phyloP scores from a whole-genome alignment of 1,284 basidiomycete genomes.

The Cutaneotrichosporon sp. region DNA sequence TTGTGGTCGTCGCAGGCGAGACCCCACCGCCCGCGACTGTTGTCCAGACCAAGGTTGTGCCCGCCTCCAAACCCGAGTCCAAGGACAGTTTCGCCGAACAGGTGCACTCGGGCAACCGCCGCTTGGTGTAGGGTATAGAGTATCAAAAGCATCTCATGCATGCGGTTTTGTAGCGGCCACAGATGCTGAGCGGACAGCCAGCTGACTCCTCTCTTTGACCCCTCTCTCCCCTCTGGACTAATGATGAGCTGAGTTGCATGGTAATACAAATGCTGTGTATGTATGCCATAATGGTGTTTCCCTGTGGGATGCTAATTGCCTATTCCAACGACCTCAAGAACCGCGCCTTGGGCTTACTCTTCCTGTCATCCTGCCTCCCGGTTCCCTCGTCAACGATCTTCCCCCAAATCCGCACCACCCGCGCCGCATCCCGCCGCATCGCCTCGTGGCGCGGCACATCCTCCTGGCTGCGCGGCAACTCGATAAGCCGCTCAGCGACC shows the following conservation, averaged over 20 bases:
- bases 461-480: not conserved
- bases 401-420: not conserved
- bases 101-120: conserved; percentile 8
- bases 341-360: not conserved
- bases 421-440: not conserved
- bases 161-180: not conserved
- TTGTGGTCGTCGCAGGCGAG: not conserved
- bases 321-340: not conserved
- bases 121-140: conserved; percentile 10
- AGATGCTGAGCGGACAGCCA: too few species aligned
- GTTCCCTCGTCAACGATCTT: not conserved
- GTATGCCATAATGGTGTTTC: too few species aligned
- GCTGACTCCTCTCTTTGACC: too few species aligned
- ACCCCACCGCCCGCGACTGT: not conserved
- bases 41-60: not conserved
- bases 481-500: conserved; percentile 4
- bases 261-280: too few species aligned
- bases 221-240: too few species aligned
- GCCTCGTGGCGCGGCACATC: not conserved
- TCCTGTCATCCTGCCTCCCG: not conserved
- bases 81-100: conserved; percentile 3
- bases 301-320: not conserved
- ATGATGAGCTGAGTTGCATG: too few species aligned
- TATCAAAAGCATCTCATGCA: not conserved
- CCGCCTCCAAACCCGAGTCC: not conserved